Evolutionary conservation across 2,329 filamentous ascomycete genomes (phyloP).

Genomic region (Pseudofabraea citricarpa): DNA sequence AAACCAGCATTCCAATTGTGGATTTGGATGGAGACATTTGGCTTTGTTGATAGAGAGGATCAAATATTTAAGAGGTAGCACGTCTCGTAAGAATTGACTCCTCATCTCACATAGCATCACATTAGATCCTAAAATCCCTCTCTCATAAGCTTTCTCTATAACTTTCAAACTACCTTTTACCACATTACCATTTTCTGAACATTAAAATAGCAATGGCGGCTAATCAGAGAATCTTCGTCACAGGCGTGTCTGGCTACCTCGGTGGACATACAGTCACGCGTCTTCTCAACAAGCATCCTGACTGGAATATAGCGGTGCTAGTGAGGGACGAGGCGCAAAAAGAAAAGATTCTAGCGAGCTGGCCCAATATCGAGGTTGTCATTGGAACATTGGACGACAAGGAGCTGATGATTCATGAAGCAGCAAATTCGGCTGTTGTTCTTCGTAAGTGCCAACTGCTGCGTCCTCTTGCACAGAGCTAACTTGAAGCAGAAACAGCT

Average conservation of each 20-base stretch:
- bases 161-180: too few species aligned
- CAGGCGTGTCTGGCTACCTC: slow-evolving; percentile 18
- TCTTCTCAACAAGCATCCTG: slow-evolving; percentile 14
- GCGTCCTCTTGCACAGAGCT: too few species aligned
- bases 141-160: too few species aligned
- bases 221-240: slow-evolving; percentile 16
- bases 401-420: slow-evolving; percentile 25
- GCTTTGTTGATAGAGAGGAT: too few species aligned
- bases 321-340: slow-evolving; percentile 16
- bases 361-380: slow-evolving; percentile 17
- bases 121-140: too few species aligned
- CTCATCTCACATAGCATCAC: too few species aligned
- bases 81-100: too few species aligned
- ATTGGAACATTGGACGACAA: slow-evolving; percentile 30
- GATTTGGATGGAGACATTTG: too few species aligned
- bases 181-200: too few species aligned
- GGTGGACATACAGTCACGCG: slow-evolving; percentile 13
- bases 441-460: slow-evolving; percentile 23
- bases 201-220: too few species aligned
- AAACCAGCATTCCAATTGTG: too few species aligned
- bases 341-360: slow-evolving; percentile 8
- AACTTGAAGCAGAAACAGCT: slow-evolving; percentile 12
- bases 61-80: too few species aligned
- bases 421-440: slow-evolving; percentile 30
- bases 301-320: slow-evolving; percentile 14